A percentile compares a stretch with the other conserved stretches of the same genome.
Conservation (phyloP, 495 filamentous ascomycete genomes). For the Aspergillus cristatus region DNA sequence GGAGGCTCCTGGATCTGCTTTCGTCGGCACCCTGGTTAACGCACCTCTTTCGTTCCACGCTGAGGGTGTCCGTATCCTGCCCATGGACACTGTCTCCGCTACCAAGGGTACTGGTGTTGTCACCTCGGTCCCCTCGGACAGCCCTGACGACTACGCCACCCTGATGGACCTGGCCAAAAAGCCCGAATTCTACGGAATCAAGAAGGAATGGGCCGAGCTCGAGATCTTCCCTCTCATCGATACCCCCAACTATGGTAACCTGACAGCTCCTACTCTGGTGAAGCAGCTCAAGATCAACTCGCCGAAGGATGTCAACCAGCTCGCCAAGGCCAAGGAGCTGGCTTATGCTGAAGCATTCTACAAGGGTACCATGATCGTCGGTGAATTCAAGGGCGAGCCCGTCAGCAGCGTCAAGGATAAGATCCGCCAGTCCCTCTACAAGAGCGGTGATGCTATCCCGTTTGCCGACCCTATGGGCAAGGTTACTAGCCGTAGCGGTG, state of each 20-base stretch:
- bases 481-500: constrained; percentile 76
- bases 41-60: constrained; percentile 87
- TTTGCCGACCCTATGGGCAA: constrained; percentile 89
- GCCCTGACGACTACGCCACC: constrained; percentile 91
- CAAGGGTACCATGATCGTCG: constrained; percentile 82
- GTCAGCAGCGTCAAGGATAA: constrained; percentile 82
- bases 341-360: constrained; percentile 99
- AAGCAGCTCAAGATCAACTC: constrained; percentile 94
- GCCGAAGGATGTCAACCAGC: constrained; percentile 83
- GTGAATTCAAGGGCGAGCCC: constrained; percentile 79
- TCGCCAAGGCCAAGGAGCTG: constrained; percentile 88
- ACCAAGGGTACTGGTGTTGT: constrained; percentile 96
- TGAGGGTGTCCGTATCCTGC: constrained; percentile 74
- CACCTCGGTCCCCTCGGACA: constrained; percentile 89
- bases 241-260: constrained; percentile 80
- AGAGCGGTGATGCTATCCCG: constrained; percentile 72
- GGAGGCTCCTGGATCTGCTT: constrained; percentile 63
- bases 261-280: constrained; percentile 73
- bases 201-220: constrained; percentile 91
- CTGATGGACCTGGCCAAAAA: constrained; percentile 85
- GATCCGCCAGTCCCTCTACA: constrained; percentile 69
- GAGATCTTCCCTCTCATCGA: constrained; percentile 83
- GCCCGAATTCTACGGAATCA: constrained; percentile 92
- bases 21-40: constrained; percentile 76
- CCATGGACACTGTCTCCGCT: constrained; percentile 87